Conservation (phyloP, 1,139 yeast genomes). For the Blastobotrys apis region DNA sequence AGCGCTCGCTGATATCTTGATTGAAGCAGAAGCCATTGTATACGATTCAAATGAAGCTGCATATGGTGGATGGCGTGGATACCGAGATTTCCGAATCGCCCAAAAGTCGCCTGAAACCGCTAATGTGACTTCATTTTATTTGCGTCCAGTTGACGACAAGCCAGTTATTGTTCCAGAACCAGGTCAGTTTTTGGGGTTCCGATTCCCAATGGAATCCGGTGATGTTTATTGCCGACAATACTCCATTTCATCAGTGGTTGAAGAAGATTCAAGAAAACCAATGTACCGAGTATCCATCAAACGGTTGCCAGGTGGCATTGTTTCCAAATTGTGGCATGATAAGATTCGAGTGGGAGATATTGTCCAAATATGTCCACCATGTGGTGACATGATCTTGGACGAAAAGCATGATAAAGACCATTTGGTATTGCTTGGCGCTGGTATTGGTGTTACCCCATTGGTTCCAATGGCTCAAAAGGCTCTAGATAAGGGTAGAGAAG, state of each 20-base stretch:
- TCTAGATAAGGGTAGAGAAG: slow-evolving; percentile 18
- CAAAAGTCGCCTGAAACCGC: slow-evolving; percentile 43
- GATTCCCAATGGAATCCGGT: slow-evolving; percentile 38
- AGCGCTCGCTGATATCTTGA: slow-evolving; percentile 57
- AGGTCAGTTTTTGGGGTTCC: slow-evolving; percentile 62
- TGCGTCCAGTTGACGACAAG: slow-evolving; percentile 46
- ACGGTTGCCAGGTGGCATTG: slow-evolving; percentile 44
- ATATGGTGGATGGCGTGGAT: slow-evolving; percentile 51
- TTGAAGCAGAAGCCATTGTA: slow-evolving; percentile 49
- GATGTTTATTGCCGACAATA: slow-evolving; percentile 46
- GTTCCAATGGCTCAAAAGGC: slow-evolving; percentile 48
- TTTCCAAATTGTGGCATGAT: slow-evolving; percentile 53
- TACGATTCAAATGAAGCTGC: slow-evolving; percentile 39
- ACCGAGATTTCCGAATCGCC: slow-evolving; percentile 48
- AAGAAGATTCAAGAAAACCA: slow-evolving; percentile 28
- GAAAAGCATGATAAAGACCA: slow-evolving; percentile 34
- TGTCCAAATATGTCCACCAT: slow-evolving; percentile 54
- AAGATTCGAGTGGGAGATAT: slow-evolving; percentile 47
- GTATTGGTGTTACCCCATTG: slow-evolving; percentile 67
- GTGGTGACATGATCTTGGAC: slow-evolving; percentile 49
- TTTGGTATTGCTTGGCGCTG: slow-evolving; percentile 52
- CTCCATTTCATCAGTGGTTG: slow-evolving; percentile 42
- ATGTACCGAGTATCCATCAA: slow-evolving; percentile 53
- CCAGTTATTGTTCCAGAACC: slow-evolving; percentile 40
- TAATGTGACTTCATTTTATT: slow-evolving; percentile 50